Conservation (phyloP, 192 early-diverging fungal species). For the Entomortierella lignicola region DNA sequence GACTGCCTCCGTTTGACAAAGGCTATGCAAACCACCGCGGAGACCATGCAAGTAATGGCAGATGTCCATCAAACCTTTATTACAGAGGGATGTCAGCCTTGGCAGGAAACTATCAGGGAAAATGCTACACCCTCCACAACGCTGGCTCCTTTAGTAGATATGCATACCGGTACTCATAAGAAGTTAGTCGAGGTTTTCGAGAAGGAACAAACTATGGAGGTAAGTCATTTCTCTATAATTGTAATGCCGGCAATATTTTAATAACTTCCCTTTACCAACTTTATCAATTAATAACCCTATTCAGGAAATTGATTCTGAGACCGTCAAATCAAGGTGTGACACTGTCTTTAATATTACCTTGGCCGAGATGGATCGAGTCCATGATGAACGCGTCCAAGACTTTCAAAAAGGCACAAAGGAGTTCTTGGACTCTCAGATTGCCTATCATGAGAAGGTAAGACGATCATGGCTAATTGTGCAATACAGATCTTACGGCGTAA, state of each 20-base stretch:
- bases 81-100: constrained; percentile 40
- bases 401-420: constrained; percentile 53
- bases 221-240: neutral
- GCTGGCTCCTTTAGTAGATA: constrained; percentile 51
- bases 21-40: constrained; percentile 53
- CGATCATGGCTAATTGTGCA: neutral
- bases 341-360: constrained; percentile 60
- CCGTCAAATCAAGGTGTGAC: constrained; percentile 57
- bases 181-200: constrained; percentile 54
- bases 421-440: constrained; percentile 57
- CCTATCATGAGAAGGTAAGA: constrained; percentile 57
- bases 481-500: too few relatives aligned
- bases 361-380: constrained; percentile 56
- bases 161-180: constrained; percentile 55
- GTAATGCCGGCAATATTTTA: neutral
- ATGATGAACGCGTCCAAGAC: constrained; percentile 58
- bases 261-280: neutral
- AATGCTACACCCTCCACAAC: constrained; percentile 43
- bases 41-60: constrained; percentile 54
- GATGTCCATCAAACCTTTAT: constrained; percentile 52
- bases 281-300: neutral
- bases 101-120: constrained; percentile 54
- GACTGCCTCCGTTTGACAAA: constrained; percentile 57
- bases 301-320: constrained; percentile 54
- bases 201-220: constrained; percentile 45